phyloP scores from a whole-genome alignment of 2,329 filamentous ascomycete species.

The Ascochyta lentis region DNA sequence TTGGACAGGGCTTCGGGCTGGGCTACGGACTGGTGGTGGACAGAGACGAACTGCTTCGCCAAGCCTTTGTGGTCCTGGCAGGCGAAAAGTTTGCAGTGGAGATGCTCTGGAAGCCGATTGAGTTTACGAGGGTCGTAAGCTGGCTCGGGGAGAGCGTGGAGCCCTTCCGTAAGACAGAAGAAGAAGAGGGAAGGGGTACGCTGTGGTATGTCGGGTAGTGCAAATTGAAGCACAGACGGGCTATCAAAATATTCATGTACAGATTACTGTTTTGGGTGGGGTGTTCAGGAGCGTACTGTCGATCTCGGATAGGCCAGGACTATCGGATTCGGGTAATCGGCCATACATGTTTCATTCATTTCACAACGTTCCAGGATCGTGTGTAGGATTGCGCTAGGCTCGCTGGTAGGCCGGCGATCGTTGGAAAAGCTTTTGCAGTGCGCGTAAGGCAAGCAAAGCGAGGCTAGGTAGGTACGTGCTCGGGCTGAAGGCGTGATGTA shows the following conservation, averaged over 20 bases:
- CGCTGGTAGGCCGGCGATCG: neutral
- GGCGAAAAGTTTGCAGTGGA: conserved; percentile 41
- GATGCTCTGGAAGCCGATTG: conserved; percentile 42
- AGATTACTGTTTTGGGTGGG: conserved; percentile 13
- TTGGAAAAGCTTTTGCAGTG: conserved; percentile 9
- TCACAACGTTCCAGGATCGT: conserved; percentile 14
- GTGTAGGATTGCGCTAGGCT: conserved; percentile 20
- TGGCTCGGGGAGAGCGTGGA: conserved; percentile 41
- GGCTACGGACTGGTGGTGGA: conserved; percentile 27
- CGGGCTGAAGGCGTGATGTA: neutral
- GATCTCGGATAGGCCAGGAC: conserved; percentile 15
- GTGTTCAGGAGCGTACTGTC: conserved; percentile 13
- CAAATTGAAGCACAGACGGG: conserved; percentile 12
- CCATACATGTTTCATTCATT: conserved; percentile 19
- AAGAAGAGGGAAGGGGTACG: conserved; percentile 36
- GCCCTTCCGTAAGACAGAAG: conserved; percentile 34
- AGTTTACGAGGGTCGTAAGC: conserved; percentile 37
- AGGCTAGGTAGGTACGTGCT: conserved; percentile 6
- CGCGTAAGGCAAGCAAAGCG: conserved; percentile 4
- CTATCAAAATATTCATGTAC: conserved; percentile 15
- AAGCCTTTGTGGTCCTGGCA: conserved; percentile 43
- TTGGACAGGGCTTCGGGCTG: conserved; percentile 34
- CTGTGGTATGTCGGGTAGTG: conserved; percentile 37
- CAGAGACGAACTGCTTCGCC: conserved; percentile 42
- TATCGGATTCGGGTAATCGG: conserved; percentile 19